Evolutionary conservation across 2,329 filamentous ascomycete species (phyloP).

Genomic region (Ampelomyces quisqualis): DNA sequence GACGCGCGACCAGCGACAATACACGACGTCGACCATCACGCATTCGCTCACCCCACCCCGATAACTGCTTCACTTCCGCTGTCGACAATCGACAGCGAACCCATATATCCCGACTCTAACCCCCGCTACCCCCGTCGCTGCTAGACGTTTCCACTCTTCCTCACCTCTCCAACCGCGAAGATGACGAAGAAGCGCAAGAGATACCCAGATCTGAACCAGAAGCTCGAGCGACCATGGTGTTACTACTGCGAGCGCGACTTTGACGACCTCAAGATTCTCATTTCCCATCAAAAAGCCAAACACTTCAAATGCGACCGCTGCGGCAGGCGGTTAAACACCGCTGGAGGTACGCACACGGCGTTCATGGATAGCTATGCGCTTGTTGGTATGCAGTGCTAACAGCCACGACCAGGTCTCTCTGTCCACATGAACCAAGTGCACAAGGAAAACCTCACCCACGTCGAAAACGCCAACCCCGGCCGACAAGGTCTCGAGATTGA

Average conservation of each 20-base stretch:
- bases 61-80: not conserved
- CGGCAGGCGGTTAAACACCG: constrained; percentile 83
- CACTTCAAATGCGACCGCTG: constrained; percentile 98
- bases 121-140: no score
- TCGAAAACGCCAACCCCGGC: constrained; percentile 90
- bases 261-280: constrained; percentile 93
- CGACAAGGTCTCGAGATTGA: constrained; percentile 85
- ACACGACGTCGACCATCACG: not conserved
- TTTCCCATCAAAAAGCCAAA: constrained; percentile 98
- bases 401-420: constrained; percentile 66
- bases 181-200: constrained; percentile 79
- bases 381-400: no score
- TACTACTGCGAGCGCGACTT: constrained; percentile 99
- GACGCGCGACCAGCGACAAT: constrained; percentile 7
- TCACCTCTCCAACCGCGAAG: constrained; percentile 2
- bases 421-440: constrained; percentile 99
- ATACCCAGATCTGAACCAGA: constrained; percentile 82
- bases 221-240: constrained; percentile 88
- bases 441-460: constrained; percentile 82
- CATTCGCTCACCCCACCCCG: not conserved
- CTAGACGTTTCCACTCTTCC: not conserved
- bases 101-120: no score
- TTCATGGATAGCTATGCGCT: no score
- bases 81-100: not conserved
- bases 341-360: constrained; percentile 73